Base-by-base conservation (phyloP, 2,329 filamentous ascomycete genomes). In the Neopestalotiopsis rosae region DNA sequence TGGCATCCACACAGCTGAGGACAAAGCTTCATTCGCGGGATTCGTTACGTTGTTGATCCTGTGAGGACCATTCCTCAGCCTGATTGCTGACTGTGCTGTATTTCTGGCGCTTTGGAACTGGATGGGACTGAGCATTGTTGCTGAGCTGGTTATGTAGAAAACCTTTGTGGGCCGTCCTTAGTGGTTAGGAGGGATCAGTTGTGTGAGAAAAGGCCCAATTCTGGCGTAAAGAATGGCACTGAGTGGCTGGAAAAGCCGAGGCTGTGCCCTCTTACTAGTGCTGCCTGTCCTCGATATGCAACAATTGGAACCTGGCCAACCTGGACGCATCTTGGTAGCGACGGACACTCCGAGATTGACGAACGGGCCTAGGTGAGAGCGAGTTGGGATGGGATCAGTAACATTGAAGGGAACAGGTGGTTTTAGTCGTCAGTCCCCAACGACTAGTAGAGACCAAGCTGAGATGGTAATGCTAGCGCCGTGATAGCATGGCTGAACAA, bases 361-460 rank as follows among this genome's bases (percentile, higher is more conserved):
- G 20, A 52, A 52, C 45, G 45, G 17, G 20, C 45, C 20, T 52
- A 52, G 45, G 45, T 52, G n/a, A 52, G 45, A 52, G 20, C 10
- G 14, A 52, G 45, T 52, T 52, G 45, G 45, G 45, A 52, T 52
- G 45, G 45, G 45, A 52, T 52, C 45, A 52, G 45, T 52, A 52
- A 38, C 34, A 10, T 38, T 38, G 34, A 38, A 38, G 34, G 34
- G 17, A 52, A 17, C 20, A 52, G 45, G 9, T 52, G 14, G 45
- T 52, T 52, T 52, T 52, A 52, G 45, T 52, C 17, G n/a, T 17
- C n/a, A 52, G 17, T 52, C 45, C 45, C 45, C 45, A 20, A 52
- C 6, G 45, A 52, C 45, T 52, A 52, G 45, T n/a, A 52, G 45
- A 17, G 45, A 52, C 45, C 45, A 52, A 52, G 45, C 45, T 52